These are phyloP conservation scores for Daldinia loculata DNA, from an alignment of 495 filamentous ascomycete species.

Conservation along the genomic window DNA sequence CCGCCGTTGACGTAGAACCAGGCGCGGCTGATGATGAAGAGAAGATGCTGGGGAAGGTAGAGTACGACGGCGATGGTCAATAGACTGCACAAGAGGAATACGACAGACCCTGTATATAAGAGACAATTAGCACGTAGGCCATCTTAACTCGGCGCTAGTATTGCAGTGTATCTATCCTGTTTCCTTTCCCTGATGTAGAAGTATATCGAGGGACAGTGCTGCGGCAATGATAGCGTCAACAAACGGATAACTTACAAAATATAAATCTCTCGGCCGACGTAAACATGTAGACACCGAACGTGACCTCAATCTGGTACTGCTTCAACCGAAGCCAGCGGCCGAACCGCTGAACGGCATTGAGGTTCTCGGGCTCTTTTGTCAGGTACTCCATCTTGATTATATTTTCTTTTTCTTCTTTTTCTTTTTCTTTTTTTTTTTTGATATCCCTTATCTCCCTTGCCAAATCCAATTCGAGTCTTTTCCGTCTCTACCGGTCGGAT, in stretches of 20 bases:
- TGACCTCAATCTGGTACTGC: conserved; percentile 63
- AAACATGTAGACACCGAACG: conserved; percentile 59
- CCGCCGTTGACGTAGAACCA: conserved; percentile 96
- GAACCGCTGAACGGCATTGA: conserved; percentile 51
- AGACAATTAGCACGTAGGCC: conserved; percentile 5
- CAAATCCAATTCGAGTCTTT: not conserved
- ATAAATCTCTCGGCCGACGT: conserved; percentile 59
- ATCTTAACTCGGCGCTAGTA: not conserved
- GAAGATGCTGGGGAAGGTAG: conserved; percentile 91
- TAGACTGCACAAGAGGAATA: conserved; percentile 87
- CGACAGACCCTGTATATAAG: conserved; percentile 74
- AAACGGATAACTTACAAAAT: conserved; percentile 51
- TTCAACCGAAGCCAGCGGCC: conserved; percentile 59
- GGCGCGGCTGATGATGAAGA: conserved; percentile 76
- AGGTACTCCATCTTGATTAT: conserved; percentile 38
- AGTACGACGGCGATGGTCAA: conserved; percentile 84
- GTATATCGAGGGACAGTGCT: not conserved
- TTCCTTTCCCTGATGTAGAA: not conserved
- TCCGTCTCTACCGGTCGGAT: not conserved
- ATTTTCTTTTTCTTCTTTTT: conserved; percentile 14
- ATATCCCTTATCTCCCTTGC: not conserved
- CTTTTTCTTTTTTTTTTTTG: conserved; percentile 12
- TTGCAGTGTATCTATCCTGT: not conserved
- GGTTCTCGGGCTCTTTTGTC: conserved; percentile 47
- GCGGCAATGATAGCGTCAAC: not conserved